Base-by-base conservation (phyloP, 208 protist genomes). In the Lotmaria passim region DNA sequence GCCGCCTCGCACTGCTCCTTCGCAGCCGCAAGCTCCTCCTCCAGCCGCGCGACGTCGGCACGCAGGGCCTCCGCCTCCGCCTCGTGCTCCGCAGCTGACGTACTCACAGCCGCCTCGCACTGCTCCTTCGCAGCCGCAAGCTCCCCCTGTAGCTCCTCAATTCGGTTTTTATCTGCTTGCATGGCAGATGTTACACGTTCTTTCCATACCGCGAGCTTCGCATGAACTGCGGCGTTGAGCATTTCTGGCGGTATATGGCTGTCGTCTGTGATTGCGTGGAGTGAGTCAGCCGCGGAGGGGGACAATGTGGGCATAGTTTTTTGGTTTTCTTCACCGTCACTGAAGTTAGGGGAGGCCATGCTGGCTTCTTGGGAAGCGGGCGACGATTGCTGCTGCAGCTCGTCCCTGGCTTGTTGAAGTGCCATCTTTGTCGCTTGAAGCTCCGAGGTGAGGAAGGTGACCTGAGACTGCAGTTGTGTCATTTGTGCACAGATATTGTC, bases 141-240 rank as follows among this genome's bases (percentile, higher is more conserved):
- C 60, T 77, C 60, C 56, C 47, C 30, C 41, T 83, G 66, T 24
- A 86, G 68, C 1, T 80, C 55, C 23, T 58, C 36, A 28, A 83
- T 81, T 34, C 79, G 73, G 24, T 62, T 53, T 56, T 69, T 69
- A 34, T 85, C 69, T 17, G 48, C 70, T 30, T 65, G 39, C 70
- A 79, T 69, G n/a, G 72, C 63, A 0, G 48, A 39, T 28, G 73
- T 78, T 3, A 75, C 68, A 2, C 70, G 75, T 30, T 81, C 79
- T 58, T 81, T 77, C 79, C 83, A 89, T 28, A 52, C 48, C 2
- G 56, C 50, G 2, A 82, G 51, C 48, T 82, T 78, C 2, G 33
- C 55, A 41, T 73, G 77, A 15, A 89, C 71, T 21, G 80, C 79
- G 6, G 33, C 61, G 11, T 69, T 15, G 19, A 69, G 61, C 0